Conservation (phyloP, 2,329 filamentous ascomycete genomes). For the Arthrobotrys pseudoclavata region DNA sequence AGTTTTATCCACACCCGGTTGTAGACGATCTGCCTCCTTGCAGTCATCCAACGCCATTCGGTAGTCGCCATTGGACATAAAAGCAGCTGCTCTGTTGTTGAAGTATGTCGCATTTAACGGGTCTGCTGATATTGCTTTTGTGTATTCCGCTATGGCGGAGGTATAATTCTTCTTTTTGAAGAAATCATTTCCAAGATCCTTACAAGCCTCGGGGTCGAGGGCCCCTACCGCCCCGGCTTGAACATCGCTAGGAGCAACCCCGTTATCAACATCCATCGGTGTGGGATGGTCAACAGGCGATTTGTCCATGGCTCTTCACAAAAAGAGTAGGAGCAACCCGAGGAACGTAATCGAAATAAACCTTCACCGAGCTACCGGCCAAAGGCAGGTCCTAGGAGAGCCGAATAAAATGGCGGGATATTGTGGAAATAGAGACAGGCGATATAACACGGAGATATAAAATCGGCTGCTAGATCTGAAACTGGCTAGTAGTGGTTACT, state of each 20-base stretch:
- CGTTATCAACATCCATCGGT: conserved; percentile 48
- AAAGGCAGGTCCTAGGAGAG: conserved; percentile 7
- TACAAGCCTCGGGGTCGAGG: conserved; percentile 90
- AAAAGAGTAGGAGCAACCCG: not conserved
- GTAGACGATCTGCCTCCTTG: conserved; percentile 82
- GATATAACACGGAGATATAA: conserved; percentile 31
- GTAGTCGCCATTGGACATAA: conserved; percentile 65
- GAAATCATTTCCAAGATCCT: conserved; percentile 92
- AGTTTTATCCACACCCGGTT: conserved; percentile 88
- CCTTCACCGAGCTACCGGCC: not conserved
- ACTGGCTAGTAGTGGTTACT: conserved; percentile 4
- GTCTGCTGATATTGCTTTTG: conserved; percentile 90
- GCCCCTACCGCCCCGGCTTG: not conserved
- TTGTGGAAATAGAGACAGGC: conserved; percentile 18
- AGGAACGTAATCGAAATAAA: not conserved
- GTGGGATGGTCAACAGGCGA: conserved; percentile 22
- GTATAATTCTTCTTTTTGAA: conserved; percentile 95
- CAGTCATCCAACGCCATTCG: conserved; percentile 92
- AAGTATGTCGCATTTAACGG: conserved; percentile 89
- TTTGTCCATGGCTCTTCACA: conserved; percentile 36
- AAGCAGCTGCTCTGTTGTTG: conserved; percentile 93
- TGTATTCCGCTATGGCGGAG: conserved; percentile 91
- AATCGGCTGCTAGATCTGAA: conserved; percentile 1
- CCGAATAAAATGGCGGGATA: not conserved
- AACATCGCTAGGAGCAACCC: not conserved